Percentiles rank a stretch among this genome's conserved stretches.
Conservation (phyloP, 345 rosid genomes). For the Dipteronia dyeriana region DNA sequence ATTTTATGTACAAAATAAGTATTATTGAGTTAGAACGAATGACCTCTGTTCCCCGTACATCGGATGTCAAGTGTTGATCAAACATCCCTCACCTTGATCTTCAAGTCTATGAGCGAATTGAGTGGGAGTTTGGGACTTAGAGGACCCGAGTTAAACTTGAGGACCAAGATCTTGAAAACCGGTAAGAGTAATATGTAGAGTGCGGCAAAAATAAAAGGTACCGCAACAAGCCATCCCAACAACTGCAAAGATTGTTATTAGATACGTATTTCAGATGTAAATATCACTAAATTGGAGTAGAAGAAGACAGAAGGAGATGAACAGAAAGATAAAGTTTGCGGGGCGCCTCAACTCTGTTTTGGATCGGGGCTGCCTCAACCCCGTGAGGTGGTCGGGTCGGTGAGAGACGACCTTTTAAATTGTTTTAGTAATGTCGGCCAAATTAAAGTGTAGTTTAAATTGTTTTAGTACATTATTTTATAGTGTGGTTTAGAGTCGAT, state of each 20-base stretch:
- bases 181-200: constrained; percentile 56
- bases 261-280: neutral
- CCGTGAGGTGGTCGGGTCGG: too few relatives aligned
- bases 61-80: constrained; percentile 26
- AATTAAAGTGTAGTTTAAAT: too few relatives aligned
- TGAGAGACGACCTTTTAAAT: too few relatives aligned
- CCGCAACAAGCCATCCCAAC: constrained; percentile 72
- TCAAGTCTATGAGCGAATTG: constrained; percentile 34
- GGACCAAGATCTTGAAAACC: constrained; percentile 55
- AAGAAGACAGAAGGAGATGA: neutral
- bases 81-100: constrained; percentile 64
- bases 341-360: too few relatives aligned
- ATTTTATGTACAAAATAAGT: constrained; percentile 22
- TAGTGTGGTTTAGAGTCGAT: too few relatives aligned
- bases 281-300: neutral
- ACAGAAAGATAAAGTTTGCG: neutral
- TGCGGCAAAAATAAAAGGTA: constrained; percentile 48
- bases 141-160: constrained; percentile 45
- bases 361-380: too few relatives aligned
- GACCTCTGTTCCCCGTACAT: neutral
- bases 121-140: constrained; percentile 46
- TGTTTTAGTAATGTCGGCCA: too few relatives aligned
- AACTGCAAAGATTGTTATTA: constrained; percentile 46
- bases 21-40: constrained; percentile 1
- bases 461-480: too few relatives aligned